Conservation (phyloP, 2,329 filamentous ascomycete species). For the Cercospora sesami region DNA sequence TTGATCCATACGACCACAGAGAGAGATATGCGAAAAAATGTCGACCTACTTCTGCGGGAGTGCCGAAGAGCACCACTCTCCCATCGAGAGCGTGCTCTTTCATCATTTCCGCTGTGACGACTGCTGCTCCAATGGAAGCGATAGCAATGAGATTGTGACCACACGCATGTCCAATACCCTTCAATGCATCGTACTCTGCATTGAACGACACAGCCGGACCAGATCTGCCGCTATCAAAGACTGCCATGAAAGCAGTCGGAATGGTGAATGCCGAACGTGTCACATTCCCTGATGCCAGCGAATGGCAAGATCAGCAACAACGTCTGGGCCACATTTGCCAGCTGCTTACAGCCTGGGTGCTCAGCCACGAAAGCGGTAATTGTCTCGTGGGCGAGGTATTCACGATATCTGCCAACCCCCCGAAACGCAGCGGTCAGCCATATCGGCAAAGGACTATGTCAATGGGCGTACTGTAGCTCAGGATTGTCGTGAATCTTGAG, state of each 20-base stretch:
- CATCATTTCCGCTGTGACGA: conserved; percentile 41
- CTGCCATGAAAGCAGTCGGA: conserved; percentile 55
- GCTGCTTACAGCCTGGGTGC: conserved; percentile 1
- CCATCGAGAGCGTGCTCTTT: conserved; percentile 36
- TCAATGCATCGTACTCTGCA: conserved; percentile 43
- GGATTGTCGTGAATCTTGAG: conserved; percentile 53
- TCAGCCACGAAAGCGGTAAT: background rate
- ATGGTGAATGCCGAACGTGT: conserved; percentile 55
- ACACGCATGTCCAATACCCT: conserved; percentile 47
- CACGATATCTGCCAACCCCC: conserved; percentile 4
- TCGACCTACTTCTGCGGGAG: conserved; percentile 44
- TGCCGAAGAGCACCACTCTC: conserved; percentile 46
- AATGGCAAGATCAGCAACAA: conserved; percentile 31
- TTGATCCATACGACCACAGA: background rate
- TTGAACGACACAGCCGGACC: conserved; percentile 44
- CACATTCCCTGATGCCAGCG: conserved; percentile 46
- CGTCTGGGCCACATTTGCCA: too few species aligned
- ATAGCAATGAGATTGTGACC: conserved; percentile 50
- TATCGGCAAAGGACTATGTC: conserved; percentile 32
- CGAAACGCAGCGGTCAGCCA: background rate
- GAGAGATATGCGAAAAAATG: background rate
- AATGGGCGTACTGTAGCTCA: conserved; percentile 49
- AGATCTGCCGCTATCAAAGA: conserved; percentile 48
- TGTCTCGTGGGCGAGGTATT: conserved; percentile 6
- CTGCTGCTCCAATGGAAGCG: conserved; percentile 42